Evolutionary conservation across 768 basidiomycete species (phyloP), one percentile per base, ranked within the genome.

Genomic region (Lepiota brunneoincarnata): DNA sequence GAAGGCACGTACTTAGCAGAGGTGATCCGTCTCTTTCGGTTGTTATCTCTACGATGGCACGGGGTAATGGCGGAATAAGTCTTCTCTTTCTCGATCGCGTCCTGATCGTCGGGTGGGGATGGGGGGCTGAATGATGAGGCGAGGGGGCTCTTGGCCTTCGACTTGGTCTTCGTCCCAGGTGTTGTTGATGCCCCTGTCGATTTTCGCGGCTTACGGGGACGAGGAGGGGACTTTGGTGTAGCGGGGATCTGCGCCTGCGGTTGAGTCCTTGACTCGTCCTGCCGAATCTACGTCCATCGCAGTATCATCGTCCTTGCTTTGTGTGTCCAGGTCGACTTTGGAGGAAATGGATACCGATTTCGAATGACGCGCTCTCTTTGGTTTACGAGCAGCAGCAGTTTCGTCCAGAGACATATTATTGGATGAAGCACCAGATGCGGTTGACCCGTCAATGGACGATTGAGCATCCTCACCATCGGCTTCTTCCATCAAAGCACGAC

Each of bases 401-500:
- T 59, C 54, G 2, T 59, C 58, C 14, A 43, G 42, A 12, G 34
- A 38, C 51, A 52, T 56, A 34, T 55, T 42, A 35, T 18, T 53
- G 24, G 47, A 52, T 26, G 57, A 38, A 21, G 48, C 20, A 3
- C 47, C 49, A 9, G 54, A 49, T 10, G 28, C 24, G 9, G 21
- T 48, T 26, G 45, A 51, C 35, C 55, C 45, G 43, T 47, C 45
- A 5, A 31, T 43, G 18, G 54, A 51, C 17, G 57, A 58, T 17
- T 51, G 54, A 23, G 37, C 17, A 35, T 55, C 57, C 14, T 55
- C 49, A 14, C 55, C 43, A 35, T 51, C 57, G 36, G 54, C 54
- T 44, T 51, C 57, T 24, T 58, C 58, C 34, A 52, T 56, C 42
- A 39, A 35, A n/a, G 51, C 34, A 18, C 70, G 64, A 6, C 62